Evolutionary conservation across 2,329 filamentous ascomycete genomes (phyloP).

Genomic region (Sporothrix brasiliensis): DNA sequence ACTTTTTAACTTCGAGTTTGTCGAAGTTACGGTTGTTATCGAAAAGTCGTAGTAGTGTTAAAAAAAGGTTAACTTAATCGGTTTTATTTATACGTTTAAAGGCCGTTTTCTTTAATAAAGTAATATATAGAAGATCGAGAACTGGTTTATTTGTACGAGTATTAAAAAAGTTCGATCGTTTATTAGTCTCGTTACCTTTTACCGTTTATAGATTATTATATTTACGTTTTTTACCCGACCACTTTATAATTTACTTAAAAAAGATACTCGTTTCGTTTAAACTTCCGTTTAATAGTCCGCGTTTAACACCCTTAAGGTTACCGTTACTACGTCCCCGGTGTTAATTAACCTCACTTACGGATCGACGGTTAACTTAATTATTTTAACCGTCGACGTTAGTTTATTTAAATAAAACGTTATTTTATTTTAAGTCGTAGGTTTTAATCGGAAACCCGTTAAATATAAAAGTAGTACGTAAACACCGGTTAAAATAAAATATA

Average conservation of each 20-base stretch:
- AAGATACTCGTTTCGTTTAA: background rate
- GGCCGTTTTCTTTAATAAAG: background rate
- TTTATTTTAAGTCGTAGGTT: background rate
- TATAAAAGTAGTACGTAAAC: background rate
- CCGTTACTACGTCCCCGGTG: background rate
- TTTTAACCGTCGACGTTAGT: background rate
- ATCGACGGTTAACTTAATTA: background rate
- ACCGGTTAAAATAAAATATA: background rate
- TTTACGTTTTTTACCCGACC: background rate
- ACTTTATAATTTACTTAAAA: background rate
- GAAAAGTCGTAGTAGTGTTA: slow-evolving; percentile 1
- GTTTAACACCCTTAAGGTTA: background rate
- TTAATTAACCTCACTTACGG: background rate
- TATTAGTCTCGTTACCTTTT: background rate
- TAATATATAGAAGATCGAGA: background rate
- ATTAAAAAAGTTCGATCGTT: background rate
- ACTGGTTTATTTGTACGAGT: background rate
- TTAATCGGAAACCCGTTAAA: background rate
- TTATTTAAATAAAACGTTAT: background rate
- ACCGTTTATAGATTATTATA: background rate
- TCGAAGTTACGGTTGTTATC: background rate
- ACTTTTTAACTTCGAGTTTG: too few relatives aligned
- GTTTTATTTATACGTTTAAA: background rate
- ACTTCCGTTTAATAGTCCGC: background rate
- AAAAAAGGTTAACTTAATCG: background rate